A percentile compares a stretch with the other conserved stretches of the same genome.
These are phyloP conservation scores for Geosmithia morbida DNA, from an alignment of 2,329 filamentous ascomycete species.

Conservation along the genomic window DNA sequence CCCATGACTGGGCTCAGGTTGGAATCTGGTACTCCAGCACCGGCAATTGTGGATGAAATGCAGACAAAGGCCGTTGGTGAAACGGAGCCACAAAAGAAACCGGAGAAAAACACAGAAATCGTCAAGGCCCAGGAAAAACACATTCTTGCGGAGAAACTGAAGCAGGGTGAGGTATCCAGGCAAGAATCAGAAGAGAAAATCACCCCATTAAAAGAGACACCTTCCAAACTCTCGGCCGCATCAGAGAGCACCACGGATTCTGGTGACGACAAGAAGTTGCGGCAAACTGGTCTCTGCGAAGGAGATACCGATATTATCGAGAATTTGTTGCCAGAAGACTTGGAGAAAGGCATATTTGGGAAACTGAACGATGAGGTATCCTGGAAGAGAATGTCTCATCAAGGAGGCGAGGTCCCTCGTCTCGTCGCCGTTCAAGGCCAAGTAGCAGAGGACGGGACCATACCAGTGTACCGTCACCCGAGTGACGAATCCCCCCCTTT, in stretches of 20 bases:
- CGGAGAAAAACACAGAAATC: conserved; percentile 5
- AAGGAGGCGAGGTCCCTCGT: conserved; percentile 80
- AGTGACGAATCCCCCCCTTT: conserved; percentile 75
- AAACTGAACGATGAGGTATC: conserved; percentile 58
- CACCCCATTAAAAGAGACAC: neutral
- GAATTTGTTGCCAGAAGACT: conserved; percentile 46
- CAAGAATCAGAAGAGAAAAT: neutral
- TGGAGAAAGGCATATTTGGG: conserved; percentile 51
- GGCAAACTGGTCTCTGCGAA: conserved; percentile 50
- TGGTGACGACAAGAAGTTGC: neutral
- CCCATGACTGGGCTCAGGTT: conserved; percentile 17
- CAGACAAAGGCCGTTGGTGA: neutral
- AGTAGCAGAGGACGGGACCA: conserved; percentile 51
- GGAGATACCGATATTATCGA: conserved; percentile 66
- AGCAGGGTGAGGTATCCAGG: neutral
- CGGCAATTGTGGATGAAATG: neutral
- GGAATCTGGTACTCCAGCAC: conserved; percentile 7
- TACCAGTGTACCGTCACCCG: conserved; percentile 90
- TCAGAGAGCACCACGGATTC: conserved; percentile 1
- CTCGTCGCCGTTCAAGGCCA: conserved; percentile 80
- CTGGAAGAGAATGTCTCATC: conserved; percentile 89
- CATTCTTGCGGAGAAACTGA: neutral
- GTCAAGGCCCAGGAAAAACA: neutral
- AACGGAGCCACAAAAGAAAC: conserved; percentile 7
- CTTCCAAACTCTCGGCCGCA: conserved; percentile 3